phyloP scores from a whole-genome alignment of 192 early-diverging fungal species.

The Coemansia sp. region DNA sequence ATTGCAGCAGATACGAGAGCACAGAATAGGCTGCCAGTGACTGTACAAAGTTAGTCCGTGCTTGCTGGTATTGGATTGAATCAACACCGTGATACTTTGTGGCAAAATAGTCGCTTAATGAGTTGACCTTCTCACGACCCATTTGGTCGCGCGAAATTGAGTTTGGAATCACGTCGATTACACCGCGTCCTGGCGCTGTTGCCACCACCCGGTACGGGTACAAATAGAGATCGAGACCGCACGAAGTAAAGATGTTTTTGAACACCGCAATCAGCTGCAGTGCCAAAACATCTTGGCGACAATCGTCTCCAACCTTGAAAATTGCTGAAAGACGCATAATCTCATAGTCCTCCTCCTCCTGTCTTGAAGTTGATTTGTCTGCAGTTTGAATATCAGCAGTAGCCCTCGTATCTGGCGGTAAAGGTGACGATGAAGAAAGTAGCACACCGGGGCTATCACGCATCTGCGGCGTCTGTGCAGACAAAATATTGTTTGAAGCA shows the following conservation, averaged over 20 bases:
- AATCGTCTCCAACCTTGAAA: constrained; percentile 99
- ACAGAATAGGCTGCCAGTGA: constrained; percentile 94
- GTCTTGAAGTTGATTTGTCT: background rate
- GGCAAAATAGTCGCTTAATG: constrained; percentile 92
- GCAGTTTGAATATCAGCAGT: background rate
- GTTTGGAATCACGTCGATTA: constrained; percentile 97
- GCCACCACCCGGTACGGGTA: constrained; percentile 98
- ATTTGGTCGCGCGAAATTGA: constrained; percentile 97
- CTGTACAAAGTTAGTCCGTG: constrained; percentile 92
- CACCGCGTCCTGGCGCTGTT: constrained; percentile 93
- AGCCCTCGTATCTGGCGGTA: background rate
- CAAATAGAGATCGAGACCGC: constrained; percentile 91
- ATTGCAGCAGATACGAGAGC: constrained; percentile 90
- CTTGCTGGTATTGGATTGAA: constrained; percentile 85
- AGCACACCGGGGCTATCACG: constrained; percentile 4
- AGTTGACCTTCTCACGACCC: constrained; percentile 97
- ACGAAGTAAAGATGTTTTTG: constrained; percentile 89
- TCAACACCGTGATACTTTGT: constrained; percentile 89
- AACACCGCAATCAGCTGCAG: constrained; percentile 97
- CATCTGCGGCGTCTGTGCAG: constrained; percentile 3
- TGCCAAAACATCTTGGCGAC: constrained; percentile 97
- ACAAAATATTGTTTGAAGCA: background rate
- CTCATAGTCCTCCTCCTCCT: constrained; percentile 1
- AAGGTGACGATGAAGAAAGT: background rate
- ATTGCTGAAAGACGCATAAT: constrained; percentile 79